These are phyloP conservation scores for Punica granatum DNA, from an alignment of 345 rosid species.

Conservation along the genomic window DNA sequence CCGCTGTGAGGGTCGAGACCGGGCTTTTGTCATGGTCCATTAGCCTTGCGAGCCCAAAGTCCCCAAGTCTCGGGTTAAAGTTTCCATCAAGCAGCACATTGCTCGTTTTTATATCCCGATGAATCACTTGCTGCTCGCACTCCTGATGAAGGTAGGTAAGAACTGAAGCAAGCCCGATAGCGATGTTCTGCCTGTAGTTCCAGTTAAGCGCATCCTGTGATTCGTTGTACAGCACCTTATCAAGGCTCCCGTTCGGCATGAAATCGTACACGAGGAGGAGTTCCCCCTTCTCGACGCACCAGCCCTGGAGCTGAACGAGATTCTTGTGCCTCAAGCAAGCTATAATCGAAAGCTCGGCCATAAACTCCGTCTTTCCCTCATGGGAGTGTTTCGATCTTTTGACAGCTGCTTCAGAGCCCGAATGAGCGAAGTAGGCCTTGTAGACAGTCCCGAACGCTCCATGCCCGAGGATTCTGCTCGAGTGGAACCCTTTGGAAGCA, in stretches of 20 bases:
- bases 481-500: constrained; percentile 82
- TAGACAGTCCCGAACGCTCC: constrained; percentile 94
- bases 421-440: constrained; percentile 48
- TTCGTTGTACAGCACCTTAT: constrained; percentile 61
- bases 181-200: constrained; percentile 65
- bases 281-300: constrained; percentile 88
- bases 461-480: constrained; percentile 68
- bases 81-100: constrained; percentile 82
- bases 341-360: constrained; percentile 76
- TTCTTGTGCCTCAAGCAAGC: constrained; percentile 95
- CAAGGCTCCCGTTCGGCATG: constrained; percentile 95
- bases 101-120: constrained; percentile 83
- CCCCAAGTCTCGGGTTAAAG: constrained; percentile 83
- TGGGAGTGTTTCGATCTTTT: constrained; percentile 75
- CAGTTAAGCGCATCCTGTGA: constrained; percentile 46
- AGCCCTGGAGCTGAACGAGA: constrained; percentile 77
- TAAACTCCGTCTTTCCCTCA: constrained; percentile 80
- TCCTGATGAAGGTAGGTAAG: constrained; percentile 81
- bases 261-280: constrained; percentile 83
- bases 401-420: constrained; percentile 67
- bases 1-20: constrained; percentile 86
- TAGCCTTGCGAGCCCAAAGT: constrained; percentile 90
- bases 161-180: constrained; percentile 72
- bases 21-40: constrained; percentile 94
- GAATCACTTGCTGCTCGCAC: constrained; percentile 93